A percentile compares a stretch with the other conserved stretches of the same genome.
Evolutionary conservation across 2,329 filamentous ascomycete species (phyloP).

Genomic region (Keithomyces neogunnii): DNA sequence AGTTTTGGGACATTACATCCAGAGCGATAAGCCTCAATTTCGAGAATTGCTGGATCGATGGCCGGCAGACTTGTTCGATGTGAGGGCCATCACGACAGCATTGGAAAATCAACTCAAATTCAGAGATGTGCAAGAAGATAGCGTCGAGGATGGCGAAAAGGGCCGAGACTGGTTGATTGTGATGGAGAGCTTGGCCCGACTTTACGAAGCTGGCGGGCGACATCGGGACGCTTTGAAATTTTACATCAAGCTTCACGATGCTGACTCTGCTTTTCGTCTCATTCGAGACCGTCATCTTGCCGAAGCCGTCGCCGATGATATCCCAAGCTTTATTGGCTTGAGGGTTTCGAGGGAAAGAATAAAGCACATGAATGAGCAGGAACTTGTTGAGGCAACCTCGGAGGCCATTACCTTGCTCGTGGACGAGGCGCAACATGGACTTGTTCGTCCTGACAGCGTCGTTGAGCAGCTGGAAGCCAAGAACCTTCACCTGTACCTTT

Average conservation of each 20-base stretch:
- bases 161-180: slow-evolving; percentile 83
- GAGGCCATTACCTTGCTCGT: slow-evolving; percentile 84
- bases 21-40: slow-evolving; percentile 65
- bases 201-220: slow-evolving; percentile 75
- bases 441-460: slow-evolving; percentile 70
- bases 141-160: slow-evolving; percentile 61
- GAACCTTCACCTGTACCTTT: slow-evolving; percentile 66
- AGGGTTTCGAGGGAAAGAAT: slow-evolving; percentile 68
- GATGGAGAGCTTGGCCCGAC: slow-evolving; percentile 74
- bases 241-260: slow-evolving; percentile 87
- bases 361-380: slow-evolving; percentile 53
- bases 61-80: slow-evolving; percentile 77
- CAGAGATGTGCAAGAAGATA: slow-evolving; percentile 66
- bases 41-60: slow-evolving; percentile 73
- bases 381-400: slow-evolving; percentile 70
- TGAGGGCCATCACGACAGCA: slow-evolving; percentile 64
- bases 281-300: slow-evolving; percentile 87
- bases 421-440: slow-evolving; percentile 82
- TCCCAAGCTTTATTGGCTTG: slow-evolving; percentile 78
- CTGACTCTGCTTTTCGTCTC: slow-evolving; percentile 76
- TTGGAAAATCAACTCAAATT: slow-evolving; percentile 77
- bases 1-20: slow-evolving; percentile 81
- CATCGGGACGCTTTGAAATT: slow-evolving; percentile 78
- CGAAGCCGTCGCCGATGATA: slow-evolving; percentile 81
- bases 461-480: slow-evolving; percentile 67